Base-by-base conservation (phyloP, 1,284 basidiomycete species). In the Apiotrichum sp. region DNA sequence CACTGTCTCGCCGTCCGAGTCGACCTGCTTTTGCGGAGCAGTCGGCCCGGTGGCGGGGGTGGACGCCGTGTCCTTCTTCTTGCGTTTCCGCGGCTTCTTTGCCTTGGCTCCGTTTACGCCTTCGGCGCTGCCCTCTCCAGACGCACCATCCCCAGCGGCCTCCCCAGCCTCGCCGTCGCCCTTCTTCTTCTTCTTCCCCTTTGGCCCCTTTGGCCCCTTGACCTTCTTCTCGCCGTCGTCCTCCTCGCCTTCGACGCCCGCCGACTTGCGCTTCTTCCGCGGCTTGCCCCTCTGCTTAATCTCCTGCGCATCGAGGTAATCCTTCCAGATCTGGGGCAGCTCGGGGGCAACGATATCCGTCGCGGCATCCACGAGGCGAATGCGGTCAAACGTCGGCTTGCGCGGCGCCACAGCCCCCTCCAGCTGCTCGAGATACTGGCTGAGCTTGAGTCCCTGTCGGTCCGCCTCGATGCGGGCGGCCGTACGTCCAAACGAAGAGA, bases 1-100 rank as follows among this genome's bases (percentile, higher is more conserved):
- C 22, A 71, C 67, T 0, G 69, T 69, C 51, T 73, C 71, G 7
- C 71, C 70, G 43, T 73, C 71, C 34, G 67, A 69, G 59, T 73
- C 71, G 33, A 68, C 66, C 50, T 65, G 62, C 53, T 68, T 69
- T 41, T 32, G 29, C 9, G 29, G 22, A 32, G 9, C n/a, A 14
- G 8, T 16, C 40, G 40, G 9, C 9, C 10, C 40, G 6, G 8
- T 6, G 9, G 40, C 40, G 14, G 9, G 9, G 9, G 9, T 14
- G 10, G 40, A 41, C n/a, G 40, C 10, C 6, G 6, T 16, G 11
- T 9, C 6, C 14, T 41, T 41, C 40, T 41, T 41, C 40, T 41
- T 41, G 40, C n/a, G 14, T 6, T 9, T 13, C 40, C 40, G 40
- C 40, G 6, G 8, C 40, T 38, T 38, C 13, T 38, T 38, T 38